Evolutionary conservation across 2,329 filamentous ascomycete genomes (phyloP), one percentile per base, ranked within the genome.

Genomic region (Colletotrichum endophyticum): DNA sequence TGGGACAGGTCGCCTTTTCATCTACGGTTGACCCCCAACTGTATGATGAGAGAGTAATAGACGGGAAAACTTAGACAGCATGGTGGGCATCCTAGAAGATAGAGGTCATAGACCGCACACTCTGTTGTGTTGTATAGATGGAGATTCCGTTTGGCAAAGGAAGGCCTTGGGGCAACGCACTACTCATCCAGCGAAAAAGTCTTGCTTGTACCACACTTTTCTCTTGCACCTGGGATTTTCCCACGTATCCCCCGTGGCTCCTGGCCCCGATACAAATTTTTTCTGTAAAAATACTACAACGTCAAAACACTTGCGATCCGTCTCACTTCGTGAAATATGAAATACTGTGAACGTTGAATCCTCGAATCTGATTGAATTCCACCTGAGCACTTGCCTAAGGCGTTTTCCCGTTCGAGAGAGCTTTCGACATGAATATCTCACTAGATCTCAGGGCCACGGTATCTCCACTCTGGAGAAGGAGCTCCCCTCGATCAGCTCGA

Each of bases 211-310:
- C 56, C 68, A 62, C 63, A 63, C 62, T 32, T 66, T 66, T 67
- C 56, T 64, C 64, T 69, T 63, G 34, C 57, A 44, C 25, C 49
- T 53, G 57, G 28, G 36, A 66, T 25, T 64, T 36, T 59, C 67
- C 34, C 74, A 69, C 68, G 68, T 70, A 70, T 70, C 74, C 67
- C 74, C 74, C 59, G 73, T 76, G 73, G 70, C 70, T 76, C 73
- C 57, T 76, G 73, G 73, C 74, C 74, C 74, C 69, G 74, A 76
- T 49, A 76, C 73, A 53, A 63, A 61, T 70, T 70, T 74, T 76
- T 76, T 76, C 74, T 76, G 74, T 76, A 76, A 76, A 76, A 76
- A 76, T 76, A 76, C 74, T 76, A 76, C 73, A 76, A 69, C 74
- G 70, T 76, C 74, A 74, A 76, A 76, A 53, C 57, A 72, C 28